phyloP scores from a whole-genome alignment of 345 rosid species.

The Physaria fendleri region DNA sequence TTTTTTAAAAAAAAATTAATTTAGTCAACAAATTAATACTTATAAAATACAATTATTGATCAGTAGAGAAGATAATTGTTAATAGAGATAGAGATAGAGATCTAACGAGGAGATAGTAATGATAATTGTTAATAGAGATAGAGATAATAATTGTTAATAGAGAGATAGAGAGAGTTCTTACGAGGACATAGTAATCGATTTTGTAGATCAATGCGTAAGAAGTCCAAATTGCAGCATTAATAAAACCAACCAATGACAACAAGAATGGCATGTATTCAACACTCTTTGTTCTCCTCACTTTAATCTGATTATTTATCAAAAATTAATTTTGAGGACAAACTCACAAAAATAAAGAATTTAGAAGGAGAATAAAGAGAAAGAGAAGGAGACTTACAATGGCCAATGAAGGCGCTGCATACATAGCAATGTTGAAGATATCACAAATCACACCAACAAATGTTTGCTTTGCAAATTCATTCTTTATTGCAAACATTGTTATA shows the following conservation, averaged over 20 bases:
- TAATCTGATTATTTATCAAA: conserved; percentile 16
- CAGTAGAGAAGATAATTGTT: no score
- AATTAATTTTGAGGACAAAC: background rate
- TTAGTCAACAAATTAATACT: no score
- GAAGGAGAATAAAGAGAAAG: background rate
- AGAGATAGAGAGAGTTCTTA: no score
- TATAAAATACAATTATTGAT: no score
- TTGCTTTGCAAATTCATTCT: conserved; percentile 14
- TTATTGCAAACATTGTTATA: conserved; percentile 12
- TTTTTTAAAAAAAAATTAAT: no score
- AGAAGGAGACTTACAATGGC: conserved; percentile 30
- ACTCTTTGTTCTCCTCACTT: conserved; percentile 39
- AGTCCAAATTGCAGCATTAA: conserved; percentile 40
- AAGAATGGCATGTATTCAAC: conserved; percentile 54
- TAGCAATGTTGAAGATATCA: conserved; percentile 38
- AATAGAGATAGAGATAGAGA: no score
- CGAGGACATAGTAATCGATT: conserved; percentile 40
- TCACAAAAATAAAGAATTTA: background rate
- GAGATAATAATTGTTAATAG: no score
- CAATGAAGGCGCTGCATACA: conserved; percentile 48
- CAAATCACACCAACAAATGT: conserved; percentile 44
- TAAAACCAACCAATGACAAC: conserved; percentile 34
- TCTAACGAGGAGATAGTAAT: no score
- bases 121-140: no score
- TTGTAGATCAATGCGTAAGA: conserved; percentile 32